Evolutionary conservation across 306 rosid species (phyloP), one percentile per base, ranked within the genome.

Genomic region (Quercus suber): DNA sequence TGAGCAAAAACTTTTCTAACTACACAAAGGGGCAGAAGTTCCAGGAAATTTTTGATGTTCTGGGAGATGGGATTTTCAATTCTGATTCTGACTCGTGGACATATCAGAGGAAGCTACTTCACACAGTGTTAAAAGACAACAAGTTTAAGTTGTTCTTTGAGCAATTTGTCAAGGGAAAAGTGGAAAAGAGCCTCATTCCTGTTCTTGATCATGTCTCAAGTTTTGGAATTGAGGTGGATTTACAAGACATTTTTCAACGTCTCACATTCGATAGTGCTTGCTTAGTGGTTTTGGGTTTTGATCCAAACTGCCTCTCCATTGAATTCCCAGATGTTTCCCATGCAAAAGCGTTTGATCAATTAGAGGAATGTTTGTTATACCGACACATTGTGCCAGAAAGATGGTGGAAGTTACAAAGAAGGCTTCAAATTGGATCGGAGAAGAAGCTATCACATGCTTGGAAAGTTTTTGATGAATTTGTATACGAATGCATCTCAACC

Each of bases 211-310:
- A 7, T 18, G 63, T 56, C 25, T 28, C 57, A 35, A 5, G 28
- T 7, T 0, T 35, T 6, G 73, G 37, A 31, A 28, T 20, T 13
- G 41, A 79, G 82, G 27, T 81, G 27, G 85, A 84, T 57, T 74
- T 84, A n/a, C 84, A 69, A 69, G 85, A 81, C 18, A 45, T 74
- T 45, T 78, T 89, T 27, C 75, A 43, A 3, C 58, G 87, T 0
- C 79, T 89, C 67, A 52, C 89, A 0, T 89, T 89, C 21, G 89
- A 86, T 19, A 82, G 67, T n/a, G 74, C 78, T 68, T 83, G 88
- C 37, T 77, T 56, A 2, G 15, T 80, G 6, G 77, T 85, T 63
- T 74, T 86, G 1, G 91, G 93, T 18, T 73, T 68, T 10, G 89
- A 87, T 51, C 85, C 89, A 17, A 21, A 63, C 2, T 85, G 85